phyloP scores from a whole-genome alignment of 1,284 basidiomycete species.

The Dichomitus squalens region DNA sequence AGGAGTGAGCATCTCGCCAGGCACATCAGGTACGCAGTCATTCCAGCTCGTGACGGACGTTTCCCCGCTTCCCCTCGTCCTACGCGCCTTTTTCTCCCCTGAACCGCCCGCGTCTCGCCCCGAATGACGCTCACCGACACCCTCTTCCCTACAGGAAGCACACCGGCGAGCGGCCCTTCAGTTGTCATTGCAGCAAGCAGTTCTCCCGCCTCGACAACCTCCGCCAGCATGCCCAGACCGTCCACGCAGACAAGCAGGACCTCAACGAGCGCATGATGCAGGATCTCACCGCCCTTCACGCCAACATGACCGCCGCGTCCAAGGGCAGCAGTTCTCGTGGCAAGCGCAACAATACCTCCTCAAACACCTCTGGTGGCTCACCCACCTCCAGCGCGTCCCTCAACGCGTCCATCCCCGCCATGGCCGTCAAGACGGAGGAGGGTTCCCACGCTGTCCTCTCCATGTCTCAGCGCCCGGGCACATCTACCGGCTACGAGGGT shows the following conservation, averaged over 20 bases:
- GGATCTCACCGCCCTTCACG: constrained; percentile 84
- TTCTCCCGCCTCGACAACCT: constrained; percentile 97
- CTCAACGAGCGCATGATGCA: constrained; percentile 93
- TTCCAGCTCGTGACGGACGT: constrained; percentile 25
- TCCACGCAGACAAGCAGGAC: constrained; percentile 88
- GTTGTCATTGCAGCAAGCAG: constrained; percentile 93
- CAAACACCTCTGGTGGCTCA: constrained; percentile 22
- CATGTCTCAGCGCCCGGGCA: constrained; percentile 60
- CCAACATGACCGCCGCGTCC: constrained; percentile 76
- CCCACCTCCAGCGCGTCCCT: constrained; percentile 22
- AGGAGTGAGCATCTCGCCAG: constrained; percentile 94
- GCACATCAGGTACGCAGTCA: constrained; percentile 78
- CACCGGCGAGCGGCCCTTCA: constrained; percentile 94
- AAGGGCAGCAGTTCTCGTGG: constrained; percentile 52
- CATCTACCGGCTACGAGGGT: constrained; percentile 71
- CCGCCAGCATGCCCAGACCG: constrained; percentile 94
- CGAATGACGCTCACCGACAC: constrained; percentile 15
- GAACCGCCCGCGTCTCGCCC: constrained; percentile 22
- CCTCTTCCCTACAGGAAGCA: constrained; percentile 72
- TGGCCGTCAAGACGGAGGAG: constrained; percentile 60
- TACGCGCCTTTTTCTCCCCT: constrained; percentile 2
- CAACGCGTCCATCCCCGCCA: constrained; percentile 34
- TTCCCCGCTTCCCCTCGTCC: constrained; percentile 13
- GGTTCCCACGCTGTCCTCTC: constrained; percentile 29
- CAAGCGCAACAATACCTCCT: constrained; percentile 37